These are phyloP conservation scores for Dimargaris xerosporica DNA, from an alignment of 192 early-diverging fungal species.

Conservation along the genomic window DNA sequence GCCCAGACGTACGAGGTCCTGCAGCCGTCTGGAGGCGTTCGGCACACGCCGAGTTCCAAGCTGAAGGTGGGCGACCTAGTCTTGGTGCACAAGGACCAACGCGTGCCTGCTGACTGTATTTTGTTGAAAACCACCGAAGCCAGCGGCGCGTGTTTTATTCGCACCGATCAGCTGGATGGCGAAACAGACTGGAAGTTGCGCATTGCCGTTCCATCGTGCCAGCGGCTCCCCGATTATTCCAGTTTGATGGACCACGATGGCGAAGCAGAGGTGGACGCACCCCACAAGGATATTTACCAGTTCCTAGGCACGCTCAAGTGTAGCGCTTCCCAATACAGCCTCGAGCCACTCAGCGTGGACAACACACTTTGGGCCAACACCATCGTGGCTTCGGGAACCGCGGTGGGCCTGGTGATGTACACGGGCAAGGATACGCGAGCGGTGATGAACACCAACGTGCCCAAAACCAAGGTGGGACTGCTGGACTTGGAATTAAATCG, in stretches of 20 bases:
- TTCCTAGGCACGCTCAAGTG: constrained; percentile 63
- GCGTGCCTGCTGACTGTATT: constrained; percentile 85
- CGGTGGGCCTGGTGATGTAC: constrained; percentile 73
- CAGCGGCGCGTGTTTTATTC: constrained; percentile 81
- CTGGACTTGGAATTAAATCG: constrained; percentile 84
- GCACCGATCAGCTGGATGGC: constrained; percentile 93
- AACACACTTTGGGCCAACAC: constrained; percentile 95
- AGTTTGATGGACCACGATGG: constrained; percentile 46
- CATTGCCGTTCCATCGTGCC: constrained; percentile 66
- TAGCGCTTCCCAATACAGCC: not conserved
- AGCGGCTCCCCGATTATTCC: constrained; percentile 46
- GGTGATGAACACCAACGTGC: constrained; percentile 90
- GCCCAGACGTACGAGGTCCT: constrained; percentile 62
- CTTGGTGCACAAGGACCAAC: constrained; percentile 69
- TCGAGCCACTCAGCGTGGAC: constrained; percentile 64
- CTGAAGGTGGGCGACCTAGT: constrained; percentile 83
- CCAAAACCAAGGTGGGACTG: constrained; percentile 78
- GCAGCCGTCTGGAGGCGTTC: constrained; percentile 32
- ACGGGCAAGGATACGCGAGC: constrained; percentile 88
- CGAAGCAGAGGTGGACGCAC: constrained; percentile 73
- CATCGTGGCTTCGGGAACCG: constrained; percentile 79
- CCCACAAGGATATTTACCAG: constrained; percentile 86
- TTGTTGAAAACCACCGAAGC: constrained; percentile 69
- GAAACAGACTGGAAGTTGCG: constrained; percentile 97
- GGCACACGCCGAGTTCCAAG: constrained; percentile 57